Percentiles rank a stretch among this genome's conserved stretches.
phyloP scores from a whole-genome alignment of 176 grass and related monocot species.

The Tuctoria greenei region DNA sequence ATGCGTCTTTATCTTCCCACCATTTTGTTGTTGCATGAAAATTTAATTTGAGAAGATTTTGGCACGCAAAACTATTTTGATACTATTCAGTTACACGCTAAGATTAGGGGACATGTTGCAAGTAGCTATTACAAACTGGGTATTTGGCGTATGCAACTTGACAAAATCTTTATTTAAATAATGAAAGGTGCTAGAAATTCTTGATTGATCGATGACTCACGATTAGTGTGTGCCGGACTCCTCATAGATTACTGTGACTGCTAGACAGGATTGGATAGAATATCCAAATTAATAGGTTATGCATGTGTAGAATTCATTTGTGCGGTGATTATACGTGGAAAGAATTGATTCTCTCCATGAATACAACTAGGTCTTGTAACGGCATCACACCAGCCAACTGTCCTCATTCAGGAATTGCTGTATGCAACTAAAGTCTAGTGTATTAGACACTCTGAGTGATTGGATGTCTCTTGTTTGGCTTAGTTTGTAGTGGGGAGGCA shows the following conservation, averaged over 20 bases:
- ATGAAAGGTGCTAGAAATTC: not conserved
- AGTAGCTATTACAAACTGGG: not conserved
- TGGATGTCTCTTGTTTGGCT: too few species aligned
- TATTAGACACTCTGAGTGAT: too few species aligned
- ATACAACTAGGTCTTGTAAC: not conserved
- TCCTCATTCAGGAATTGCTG: too few species aligned
- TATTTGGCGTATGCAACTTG: not conserved
- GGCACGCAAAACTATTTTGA: not conserved
- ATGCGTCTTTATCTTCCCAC: constrained; percentile 19
- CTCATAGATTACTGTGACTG: not conserved
- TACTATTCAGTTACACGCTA: not conserved
- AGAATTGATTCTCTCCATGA: not conserved
- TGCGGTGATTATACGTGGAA: not conserved
- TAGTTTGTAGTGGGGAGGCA: too few species aligned
- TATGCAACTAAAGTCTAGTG: too few species aligned
- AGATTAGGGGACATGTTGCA: constrained; percentile 2
- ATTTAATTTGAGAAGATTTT: constrained; percentile 8
- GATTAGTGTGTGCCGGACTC: not conserved
- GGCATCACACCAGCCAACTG: too few species aligned
- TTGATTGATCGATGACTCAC: not conserved
- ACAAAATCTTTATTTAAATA: not conserved
- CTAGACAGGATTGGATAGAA: not conserved
- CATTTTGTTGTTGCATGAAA: not conserved
- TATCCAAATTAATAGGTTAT: not conserved
- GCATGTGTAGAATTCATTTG: not conserved